phyloP scores from a whole-genome alignment of 257 asterid genomes.

The Nicotiana paniculata region DNA sequence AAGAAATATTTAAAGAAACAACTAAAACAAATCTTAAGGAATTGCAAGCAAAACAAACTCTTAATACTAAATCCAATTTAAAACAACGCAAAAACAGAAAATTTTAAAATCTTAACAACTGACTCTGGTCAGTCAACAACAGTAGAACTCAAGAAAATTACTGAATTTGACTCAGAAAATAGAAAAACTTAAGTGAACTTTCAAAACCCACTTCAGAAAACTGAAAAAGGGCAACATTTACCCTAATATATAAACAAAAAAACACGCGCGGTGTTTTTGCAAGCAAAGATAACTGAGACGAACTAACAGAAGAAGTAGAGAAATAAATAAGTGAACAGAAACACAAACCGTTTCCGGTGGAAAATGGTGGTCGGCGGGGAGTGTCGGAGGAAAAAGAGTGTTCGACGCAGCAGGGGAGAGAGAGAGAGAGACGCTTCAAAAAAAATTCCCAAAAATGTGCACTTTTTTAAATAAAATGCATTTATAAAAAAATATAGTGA shows the following conservation, averaged over 20 bases:
- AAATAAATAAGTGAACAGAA: neutral
- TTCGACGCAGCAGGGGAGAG: neutral
- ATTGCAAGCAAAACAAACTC: neutral
- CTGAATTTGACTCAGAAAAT: no score
- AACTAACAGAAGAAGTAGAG: neutral
- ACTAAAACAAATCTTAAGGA: neutral
- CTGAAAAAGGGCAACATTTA: no score
- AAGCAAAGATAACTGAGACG: neutral
- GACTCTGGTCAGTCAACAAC: neutral
- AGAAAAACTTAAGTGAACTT: neutral
- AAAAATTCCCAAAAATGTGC: no score
- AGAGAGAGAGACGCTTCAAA: neutral
- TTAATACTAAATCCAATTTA: neutral
- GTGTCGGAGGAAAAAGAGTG: neutral
- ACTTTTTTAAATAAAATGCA: no score
- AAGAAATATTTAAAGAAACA: neutral
- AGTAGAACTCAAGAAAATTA: neutral
- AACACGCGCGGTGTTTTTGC: no score
- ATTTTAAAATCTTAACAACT: neutral
- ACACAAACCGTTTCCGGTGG: neutral
- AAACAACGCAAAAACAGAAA: neutral
- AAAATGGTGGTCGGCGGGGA: neutral
- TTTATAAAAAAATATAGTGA: no score
- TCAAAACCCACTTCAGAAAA: neutral
- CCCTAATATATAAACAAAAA: no score